These are phyloP conservation scores for Aspergillus nomiae DNA, from an alignment of 2,329 filamentous ascomycete species.

Conservation along the genomic window DNA sequence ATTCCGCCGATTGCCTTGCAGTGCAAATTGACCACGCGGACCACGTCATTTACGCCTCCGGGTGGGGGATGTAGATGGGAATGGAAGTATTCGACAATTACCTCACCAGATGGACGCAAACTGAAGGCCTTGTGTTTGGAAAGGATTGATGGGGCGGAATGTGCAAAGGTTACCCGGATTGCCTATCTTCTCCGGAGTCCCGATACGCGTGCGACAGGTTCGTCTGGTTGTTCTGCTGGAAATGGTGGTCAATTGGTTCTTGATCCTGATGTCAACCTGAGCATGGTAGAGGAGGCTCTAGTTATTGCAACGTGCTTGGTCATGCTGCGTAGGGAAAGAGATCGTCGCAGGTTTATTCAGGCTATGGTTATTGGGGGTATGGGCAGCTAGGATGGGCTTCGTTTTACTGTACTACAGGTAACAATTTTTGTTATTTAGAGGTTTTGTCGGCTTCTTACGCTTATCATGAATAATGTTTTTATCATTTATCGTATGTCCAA, in stretches of 20 bases:
- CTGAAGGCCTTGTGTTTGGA: neutral
- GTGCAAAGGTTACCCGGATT: neutral
- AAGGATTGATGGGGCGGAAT: neutral
- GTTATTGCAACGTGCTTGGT: slow-evolving; percentile 59
- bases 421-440: rapidly evolving
- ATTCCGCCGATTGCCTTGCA: neutral
- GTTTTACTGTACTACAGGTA: neutral
- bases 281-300: slow-evolving; percentile 48
- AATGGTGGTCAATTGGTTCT: neutral
- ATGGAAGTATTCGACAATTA: neutral
- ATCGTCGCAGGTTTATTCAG: slow-evolving; percentile 58
- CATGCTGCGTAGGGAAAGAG: slow-evolving; percentile 68
- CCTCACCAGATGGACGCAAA: neutral
- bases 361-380: slow-evolving; percentile 43
- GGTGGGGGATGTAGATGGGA: neutral
- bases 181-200: slow-evolving; percentile 1
- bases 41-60: neutral
- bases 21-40: neutral
- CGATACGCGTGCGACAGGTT: neutral
- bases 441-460: neutral
- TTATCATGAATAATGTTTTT: neutral
- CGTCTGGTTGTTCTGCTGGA: neutral
- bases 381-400: neutral
- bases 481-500: no score
- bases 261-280: neutral